phyloP scores from a whole-genome alignment of 2,329 filamentous ascomycete species.

The Chaetomium sp. region DNA sequence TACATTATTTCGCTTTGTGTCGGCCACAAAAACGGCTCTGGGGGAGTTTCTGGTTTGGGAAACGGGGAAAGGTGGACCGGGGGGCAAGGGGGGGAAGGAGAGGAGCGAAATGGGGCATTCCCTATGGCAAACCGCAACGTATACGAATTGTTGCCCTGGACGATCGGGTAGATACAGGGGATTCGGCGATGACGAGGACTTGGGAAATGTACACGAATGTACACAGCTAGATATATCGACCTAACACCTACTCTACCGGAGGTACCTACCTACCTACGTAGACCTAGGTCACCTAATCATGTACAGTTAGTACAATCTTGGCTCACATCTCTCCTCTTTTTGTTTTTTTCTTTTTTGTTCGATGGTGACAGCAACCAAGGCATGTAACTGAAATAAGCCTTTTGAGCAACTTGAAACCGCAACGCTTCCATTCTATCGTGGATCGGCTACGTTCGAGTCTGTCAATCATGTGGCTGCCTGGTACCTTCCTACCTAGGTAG shows the following conservation, averaged over 20 bases:
- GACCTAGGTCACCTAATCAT: constrained; percentile 29
- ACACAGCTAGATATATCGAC: constrained; percentile 11
- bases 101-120: constrained; percentile 8
- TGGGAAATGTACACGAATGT: constrained; percentile 19
- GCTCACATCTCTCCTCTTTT: neutral
- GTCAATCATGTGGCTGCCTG: neutral
- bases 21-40: constrained; percentile 21
- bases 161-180: constrained; percentile 22
- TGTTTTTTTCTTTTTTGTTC: neutral
- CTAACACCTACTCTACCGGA: neutral
- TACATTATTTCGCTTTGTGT: constrained; percentile 20
- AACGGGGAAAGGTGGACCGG: neutral
- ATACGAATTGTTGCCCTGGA: constrained; percentile 25
- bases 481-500: neutral
- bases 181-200: constrained; percentile 18
- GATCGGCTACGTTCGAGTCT: too few species aligned
- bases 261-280: neutral
- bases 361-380: neutral
- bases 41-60: constrained; percentile 7
- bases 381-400: too few species aligned
- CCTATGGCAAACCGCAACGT: constrained; percentile 25
- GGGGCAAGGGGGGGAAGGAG: constrained; percentile 1
- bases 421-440: too few species aligned
- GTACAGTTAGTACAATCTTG: constrained; percentile 25
- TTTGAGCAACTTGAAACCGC: too few species aligned